Evolutionary conservation across 106 monocot species (phyloP).

Genomic region (Acorus calamus): DNA sequence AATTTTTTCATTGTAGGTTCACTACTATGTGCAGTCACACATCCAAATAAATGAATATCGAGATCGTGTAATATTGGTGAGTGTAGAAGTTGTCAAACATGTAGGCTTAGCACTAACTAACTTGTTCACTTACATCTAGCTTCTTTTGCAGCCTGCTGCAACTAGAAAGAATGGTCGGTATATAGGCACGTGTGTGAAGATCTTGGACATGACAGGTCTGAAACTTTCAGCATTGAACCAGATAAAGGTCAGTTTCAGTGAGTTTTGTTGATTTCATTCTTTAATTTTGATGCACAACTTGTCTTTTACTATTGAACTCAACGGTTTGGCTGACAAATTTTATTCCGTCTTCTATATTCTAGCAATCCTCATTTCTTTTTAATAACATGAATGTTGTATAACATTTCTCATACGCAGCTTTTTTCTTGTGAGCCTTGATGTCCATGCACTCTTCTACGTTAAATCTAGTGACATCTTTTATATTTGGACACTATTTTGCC

Average conservation of each 20-base stretch:
- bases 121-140: not conserved
- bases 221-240: slow-evolving; percentile 47
- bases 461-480: no score
- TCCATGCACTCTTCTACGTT: no score
- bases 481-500: no score
- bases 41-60: slow-evolving; percentile 97
- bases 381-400: no score
- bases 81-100: not conserved
- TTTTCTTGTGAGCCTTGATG: no score
- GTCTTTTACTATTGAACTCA: not conserved
- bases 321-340: no score
- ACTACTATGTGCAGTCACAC: slow-evolving; percentile 89
- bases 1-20: slow-evolving; percentile 40
- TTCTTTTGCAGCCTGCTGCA: slow-evolving; percentile 46
- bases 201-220: slow-evolving; percentile 30
- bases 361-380: no score
- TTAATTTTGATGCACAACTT: not conserved
- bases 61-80: slow-evolving; percentile 72
- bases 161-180: slow-evolving; percentile 2
- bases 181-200: slow-evolving; percentile 17
- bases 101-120: not conserved
- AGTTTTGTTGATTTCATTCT: not conserved
- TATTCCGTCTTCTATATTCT: no score
- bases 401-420: no score
- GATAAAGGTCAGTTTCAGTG: slow-evolving; percentile 44